Base-by-base conservation (phyloP, 352 stramenopile genomes). In the Aphanomyces euteiches region DNA sequence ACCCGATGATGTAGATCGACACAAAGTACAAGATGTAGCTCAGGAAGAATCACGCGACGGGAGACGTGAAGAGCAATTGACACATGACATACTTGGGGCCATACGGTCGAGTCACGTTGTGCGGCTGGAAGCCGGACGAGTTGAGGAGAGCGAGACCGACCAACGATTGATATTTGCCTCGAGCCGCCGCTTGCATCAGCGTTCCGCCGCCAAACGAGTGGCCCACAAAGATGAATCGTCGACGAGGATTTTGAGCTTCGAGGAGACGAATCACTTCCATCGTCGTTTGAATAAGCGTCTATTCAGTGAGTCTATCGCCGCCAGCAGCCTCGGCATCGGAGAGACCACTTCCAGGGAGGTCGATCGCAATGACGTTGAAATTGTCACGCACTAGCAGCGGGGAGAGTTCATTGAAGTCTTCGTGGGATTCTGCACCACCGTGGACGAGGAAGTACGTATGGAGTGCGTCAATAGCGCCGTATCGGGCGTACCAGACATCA, bases 161-260 rank as follows among this genome's bases (percentile, higher is more conserved):
- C 4, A 67, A n/a, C 43, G 17, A 50, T n/a, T n/a, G 38, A 17
- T 15, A 34, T 28, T 21, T 7, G 28, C 13, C 38, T 15, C 17
- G 15, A 4, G 43, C 47, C 12, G 60, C 60, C 7, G 37, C 60
- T 67, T 67, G n/a, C 19, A 67, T 19, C 7, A 41, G 38, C 1
- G 60, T 67, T 28, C 21, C 15, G 17, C 60, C 38, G 21, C 60
- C 60, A n/a, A 67, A 56, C 43, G 60, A 67, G 47, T 67, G 60
- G 8, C 60, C 60, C 2, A 67, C 10, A 7, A 67, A 3, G 56
- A 67, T 56, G 2, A 41, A 19, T 12, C 47, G 60, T n/a, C 43
- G 43, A 7, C 3, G 41, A 4, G 36, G 8, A 4, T 37, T 34
- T 4, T 56, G 28, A 0, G 17, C 37, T 21, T 67, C 47, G 7